phyloP scores from a whole-genome alignment of 2,329 filamentous ascomycete species.

The Clarireedia hainanense region DNA sequence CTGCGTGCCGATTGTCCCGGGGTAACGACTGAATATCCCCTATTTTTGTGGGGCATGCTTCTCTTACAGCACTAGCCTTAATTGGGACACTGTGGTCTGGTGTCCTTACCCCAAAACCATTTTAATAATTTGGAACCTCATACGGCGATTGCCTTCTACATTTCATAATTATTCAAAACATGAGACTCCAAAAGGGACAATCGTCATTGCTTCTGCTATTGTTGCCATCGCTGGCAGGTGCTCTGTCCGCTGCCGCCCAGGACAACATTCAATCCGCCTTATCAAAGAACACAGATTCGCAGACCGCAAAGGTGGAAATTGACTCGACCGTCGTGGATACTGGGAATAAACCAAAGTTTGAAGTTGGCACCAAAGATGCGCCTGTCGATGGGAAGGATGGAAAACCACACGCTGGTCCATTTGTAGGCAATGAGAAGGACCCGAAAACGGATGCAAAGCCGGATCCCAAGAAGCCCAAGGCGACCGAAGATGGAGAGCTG shows the following conservation, averaged over 20 bases:
- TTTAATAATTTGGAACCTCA: not conserved
- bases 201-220: conserved; percentile 54
- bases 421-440: conserved; percentile 52
- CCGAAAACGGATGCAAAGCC: conserved; percentile 34
- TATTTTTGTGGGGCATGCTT: too few relatives aligned
- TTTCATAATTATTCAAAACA: conserved; percentile 28
- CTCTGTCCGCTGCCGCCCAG: conserved; percentile 28
- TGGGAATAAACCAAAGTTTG: conserved; percentile 25
- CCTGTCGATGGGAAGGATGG: conserved; percentile 91
- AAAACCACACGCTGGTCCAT: conserved; percentile 83
- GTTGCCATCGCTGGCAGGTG: conserved; percentile 45
- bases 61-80: too few relatives aligned
- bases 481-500: conserved; percentile 29
- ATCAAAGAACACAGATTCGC: conserved; percentile 17
- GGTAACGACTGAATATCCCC: too few relatives aligned
- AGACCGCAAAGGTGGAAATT: conserved; percentile 10
- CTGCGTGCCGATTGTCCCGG: too few relatives aligned
- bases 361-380: conserved; percentile 62
- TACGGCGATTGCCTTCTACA: not conserved
- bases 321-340: conserved; percentile 19
- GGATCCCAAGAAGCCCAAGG: conserved; percentile 31
- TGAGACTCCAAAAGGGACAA: conserved; percentile 50
- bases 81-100: too few relatives aligned
- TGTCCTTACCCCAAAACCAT: not conserved
- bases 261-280: conserved; percentile 19